phyloP scores from a whole-genome alignment of 2,329 filamentous ascomycete genomes.

The Delphinella strobiligena region DNA sequence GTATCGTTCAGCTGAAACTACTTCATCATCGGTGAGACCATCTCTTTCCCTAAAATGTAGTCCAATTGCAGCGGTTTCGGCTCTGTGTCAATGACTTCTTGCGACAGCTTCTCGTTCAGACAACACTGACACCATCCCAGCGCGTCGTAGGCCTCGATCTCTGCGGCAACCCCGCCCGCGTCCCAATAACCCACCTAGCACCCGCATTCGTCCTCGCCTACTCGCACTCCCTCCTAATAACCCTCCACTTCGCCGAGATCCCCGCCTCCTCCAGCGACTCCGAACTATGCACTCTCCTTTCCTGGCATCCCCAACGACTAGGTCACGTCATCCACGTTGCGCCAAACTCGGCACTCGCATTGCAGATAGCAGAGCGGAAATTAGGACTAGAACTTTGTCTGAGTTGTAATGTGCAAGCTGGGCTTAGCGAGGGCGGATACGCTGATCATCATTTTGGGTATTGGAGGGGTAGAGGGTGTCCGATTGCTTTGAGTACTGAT shows the following conservation, averaged over 20 bases:
- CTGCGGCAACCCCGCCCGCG: conserved; percentile 60
- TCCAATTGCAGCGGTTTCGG: too few species aligned
- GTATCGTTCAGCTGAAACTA: conserved; percentile 24
- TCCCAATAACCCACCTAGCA: conserved; percentile 48
- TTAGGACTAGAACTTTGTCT: conserved; percentile 66
- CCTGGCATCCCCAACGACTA: conserved; percentile 54
- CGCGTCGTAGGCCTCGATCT: conserved; percentile 66
- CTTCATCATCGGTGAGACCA: conserved; percentile 7
- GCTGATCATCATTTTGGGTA: conserved; percentile 65
- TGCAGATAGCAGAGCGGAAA: conserved; percentile 21
- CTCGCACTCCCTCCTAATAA: conserved; percentile 46
- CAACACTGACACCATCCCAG: conserved; percentile 12
- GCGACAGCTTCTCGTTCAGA: too few species aligned
- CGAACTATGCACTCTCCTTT: conserved; percentile 54
- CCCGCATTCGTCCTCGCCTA: conserved; percentile 48
- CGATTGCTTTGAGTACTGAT: conserved; percentile 64
- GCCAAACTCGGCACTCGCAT: neutral
- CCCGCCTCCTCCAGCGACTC: conserved; percentile 41
- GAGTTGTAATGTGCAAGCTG: conserved; percentile 68
- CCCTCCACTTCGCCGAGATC: conserved; percentile 68
- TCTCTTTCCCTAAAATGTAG: too few species aligned
- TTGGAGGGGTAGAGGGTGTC: conserved; percentile 49
- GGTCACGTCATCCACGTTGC: conserved; percentile 55
- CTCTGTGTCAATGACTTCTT: too few species aligned
- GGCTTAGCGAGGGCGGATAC: conserved; percentile 55